phyloP scores from a whole-genome alignment of 352 stramenopile species.

The Aphanomyces cochlioides region DNA sequence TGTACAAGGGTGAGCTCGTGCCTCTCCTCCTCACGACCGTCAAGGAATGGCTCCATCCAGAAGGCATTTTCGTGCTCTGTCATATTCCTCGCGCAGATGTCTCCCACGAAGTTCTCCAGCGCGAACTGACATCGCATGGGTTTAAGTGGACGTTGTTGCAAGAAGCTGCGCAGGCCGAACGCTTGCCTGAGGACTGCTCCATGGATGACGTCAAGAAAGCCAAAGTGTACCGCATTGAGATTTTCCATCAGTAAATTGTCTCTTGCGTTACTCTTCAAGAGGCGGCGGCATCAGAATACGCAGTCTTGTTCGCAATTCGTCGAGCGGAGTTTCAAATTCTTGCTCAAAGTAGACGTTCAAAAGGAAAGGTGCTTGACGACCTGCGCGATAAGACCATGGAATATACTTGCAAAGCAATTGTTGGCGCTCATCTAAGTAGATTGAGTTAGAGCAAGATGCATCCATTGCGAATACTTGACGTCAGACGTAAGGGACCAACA shows the following conservation, averaged over 20 bases:
- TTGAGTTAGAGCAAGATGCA: neutral
- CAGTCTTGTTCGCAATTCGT: slow-evolving; percentile 73
- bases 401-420: slow-evolving; percentile 86
- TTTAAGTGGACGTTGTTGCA: slow-evolving; percentile 43
- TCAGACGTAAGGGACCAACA: slow-evolving; percentile 82
- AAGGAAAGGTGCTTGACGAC: slow-evolving; percentile 65
- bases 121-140: slow-evolving; percentile 41
- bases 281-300: slow-evolving; percentile 23
- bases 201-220: slow-evolving; percentile 52
- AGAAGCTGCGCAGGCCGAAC: slow-evolving; percentile 30
- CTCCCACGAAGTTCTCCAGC: slow-evolving; percentile 52
- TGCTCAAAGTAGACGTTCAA: slow-evolving; percentile 96
- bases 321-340: slow-evolving; percentile 89
- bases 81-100: slow-evolving; percentile 72
- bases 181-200: slow-evolving; percentile 47
- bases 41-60: slow-evolving; percentile 31
- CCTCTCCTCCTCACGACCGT: slow-evolving; percentile 62
- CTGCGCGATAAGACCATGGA: slow-evolving; percentile 89
- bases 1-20: slow-evolving; percentile 71
- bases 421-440: slow-evolving; percentile 50
- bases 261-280: no score
- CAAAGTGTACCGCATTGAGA: slow-evolving; percentile 52
- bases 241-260: neutral
- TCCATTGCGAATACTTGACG: slow-evolving; percentile 37
- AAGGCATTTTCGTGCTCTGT: slow-evolving; percentile 51